Evolutionary conservation across 1,139 yeast genomes (phyloP).

Genomic region (Debaryomyces coudertii): DNA sequence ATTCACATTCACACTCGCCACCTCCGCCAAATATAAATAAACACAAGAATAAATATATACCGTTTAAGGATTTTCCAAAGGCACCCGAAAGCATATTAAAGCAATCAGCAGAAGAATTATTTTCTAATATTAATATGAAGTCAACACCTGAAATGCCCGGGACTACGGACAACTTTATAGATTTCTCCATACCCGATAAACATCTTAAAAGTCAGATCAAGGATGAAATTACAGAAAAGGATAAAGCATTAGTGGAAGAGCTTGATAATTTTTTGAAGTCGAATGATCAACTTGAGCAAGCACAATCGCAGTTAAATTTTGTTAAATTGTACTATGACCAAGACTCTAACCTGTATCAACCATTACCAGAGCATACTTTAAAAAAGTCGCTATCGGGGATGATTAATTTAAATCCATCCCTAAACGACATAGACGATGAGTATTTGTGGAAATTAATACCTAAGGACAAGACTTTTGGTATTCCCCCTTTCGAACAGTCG

Average conservation of each 20-base stretch:
- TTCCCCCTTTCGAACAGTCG: slow-evolving; percentile 38
- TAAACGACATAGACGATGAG: slow-evolving; percentile 43
- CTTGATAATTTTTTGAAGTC: slow-evolving; percentile 30
- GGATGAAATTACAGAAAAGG: slow-evolving; percentile 28
- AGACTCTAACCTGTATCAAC: slow-evolving; percentile 30
- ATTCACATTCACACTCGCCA: slow-evolving; percentile 5
- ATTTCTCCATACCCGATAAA: slow-evolving; percentile 37
- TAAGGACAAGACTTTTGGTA: slow-evolving; percentile 37
- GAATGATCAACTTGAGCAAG: slow-evolving; percentile 30
- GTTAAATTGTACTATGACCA: slow-evolving; percentile 34
- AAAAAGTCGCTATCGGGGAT: slow-evolving; percentile 46
- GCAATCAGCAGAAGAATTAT: slow-evolving; percentile 24
- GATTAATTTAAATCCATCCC: slow-evolving; percentile 39
- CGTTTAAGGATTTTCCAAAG: slow-evolving; percentile 35
- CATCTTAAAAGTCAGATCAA: slow-evolving; percentile 28
- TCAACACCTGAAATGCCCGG: slow-evolving; percentile 15
- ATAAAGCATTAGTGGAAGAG: slow-evolving; percentile 30
- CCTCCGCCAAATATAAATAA: slow-evolving; percentile 8
- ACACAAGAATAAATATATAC: slow-evolving; percentile 20
- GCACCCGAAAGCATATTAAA: slow-evolving; percentile 28
- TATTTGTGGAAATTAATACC: slow-evolving; percentile 48
- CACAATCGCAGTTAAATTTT: slow-evolving; percentile 30
- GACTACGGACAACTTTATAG: slow-evolving; percentile 19
- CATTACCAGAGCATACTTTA: slow-evolving; percentile 42
- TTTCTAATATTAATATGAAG: slow-evolving; percentile 20